Conservation (phyloP, 2,329 filamentous ascomycete genomes). For the Aciculosporium take region DNA sequence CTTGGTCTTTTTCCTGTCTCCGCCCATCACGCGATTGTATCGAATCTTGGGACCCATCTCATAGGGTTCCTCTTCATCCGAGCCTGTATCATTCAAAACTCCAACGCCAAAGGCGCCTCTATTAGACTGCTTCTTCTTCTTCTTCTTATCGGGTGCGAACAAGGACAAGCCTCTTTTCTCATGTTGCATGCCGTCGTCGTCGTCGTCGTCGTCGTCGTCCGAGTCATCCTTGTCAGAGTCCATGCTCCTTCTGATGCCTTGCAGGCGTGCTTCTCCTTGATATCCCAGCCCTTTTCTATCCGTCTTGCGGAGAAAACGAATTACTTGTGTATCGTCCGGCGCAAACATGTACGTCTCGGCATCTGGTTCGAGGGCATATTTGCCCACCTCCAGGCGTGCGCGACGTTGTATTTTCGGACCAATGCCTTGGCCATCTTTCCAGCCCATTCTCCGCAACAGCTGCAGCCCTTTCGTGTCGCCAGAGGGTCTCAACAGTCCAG, state of each 20-base stretch:
- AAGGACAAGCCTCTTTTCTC: conserved; percentile 8
- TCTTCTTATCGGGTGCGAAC: conserved; percentile 29
- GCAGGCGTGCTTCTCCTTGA: conserved; percentile 41
- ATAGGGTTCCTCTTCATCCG: conserved; percentile 90
- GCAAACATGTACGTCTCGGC: conserved; percentile 60
- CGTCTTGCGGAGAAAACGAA: conserved; percentile 48
- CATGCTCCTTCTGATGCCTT: conserved; percentile 19
- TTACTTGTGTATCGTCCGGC: conserved; percentile 62
- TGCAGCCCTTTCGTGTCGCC: conserved; percentile 81
- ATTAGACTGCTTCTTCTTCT: conserved; percentile 28
- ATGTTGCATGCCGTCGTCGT: neutral
- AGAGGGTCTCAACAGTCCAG: conserved; percentile 55
- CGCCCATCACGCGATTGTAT: conserved; percentile 69
- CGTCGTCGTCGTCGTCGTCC: conserved; percentile 17
- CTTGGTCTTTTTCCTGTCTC: conserved; percentile 63
- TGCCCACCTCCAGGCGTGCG: conserved; percentile 47
- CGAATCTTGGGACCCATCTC: conserved; percentile 82
- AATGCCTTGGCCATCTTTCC: conserved; percentile 86
- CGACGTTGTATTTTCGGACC: conserved; percentile 70
- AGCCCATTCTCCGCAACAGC: conserved; percentile 83
- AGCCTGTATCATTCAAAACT: conserved; percentile 80
- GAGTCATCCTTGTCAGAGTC: conserved; percentile 32
- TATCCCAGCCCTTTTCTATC: conserved; percentile 60
- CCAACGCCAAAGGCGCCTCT: conserved; percentile 73
- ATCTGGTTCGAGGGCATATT: conserved; percentile 21